These are phyloP conservation scores for Cyberlindnera galapagoensis DNA, from an alignment of 805 yeast species.

Conservation along the genomic window DNA sequence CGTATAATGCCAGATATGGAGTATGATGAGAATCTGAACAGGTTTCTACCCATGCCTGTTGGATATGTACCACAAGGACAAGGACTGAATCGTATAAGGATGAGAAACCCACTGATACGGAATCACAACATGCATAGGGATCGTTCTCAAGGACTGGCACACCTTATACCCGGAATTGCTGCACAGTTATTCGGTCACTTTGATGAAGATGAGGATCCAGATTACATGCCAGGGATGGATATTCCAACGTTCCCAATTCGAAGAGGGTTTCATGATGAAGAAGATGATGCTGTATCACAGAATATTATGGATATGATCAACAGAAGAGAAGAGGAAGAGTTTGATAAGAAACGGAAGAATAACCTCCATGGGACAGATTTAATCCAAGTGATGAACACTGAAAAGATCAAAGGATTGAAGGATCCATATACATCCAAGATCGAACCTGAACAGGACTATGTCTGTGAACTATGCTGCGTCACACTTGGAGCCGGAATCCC, in stretches of 20 bases:
- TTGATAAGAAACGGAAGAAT: constrained; percentile 7
- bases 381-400: not conserved
- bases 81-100: not conserved
- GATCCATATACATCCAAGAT: constrained; percentile 22
- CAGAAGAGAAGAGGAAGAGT: constrained; percentile 13
- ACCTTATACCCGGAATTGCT: too few species aligned
- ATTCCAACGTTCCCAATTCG: not conserved
- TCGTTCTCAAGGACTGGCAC: too few species aligned
- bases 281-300: constrained; percentile 11
- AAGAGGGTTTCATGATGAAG: constrained; percentile 1
- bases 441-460: constrained; percentile 31
- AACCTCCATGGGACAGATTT: constrained; percentile 10
- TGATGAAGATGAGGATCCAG: constrained; percentile 9
- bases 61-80: too few species aligned
- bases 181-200: too few species aligned
- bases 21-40: too few species aligned
- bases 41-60: too few species aligned
- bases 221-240: constrained; percentile 5
- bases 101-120: not conserved
- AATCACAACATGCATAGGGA: too few species aligned
- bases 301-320: constrained; percentile 14
- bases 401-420: constrained; percentile 1
- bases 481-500: constrained; percentile 73
- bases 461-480: constrained; percentile 67
- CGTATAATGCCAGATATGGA: too few species aligned